Conservation (phyloP, 176 grass and related monocot genomes). For the Triticum timopheevii region DNA sequence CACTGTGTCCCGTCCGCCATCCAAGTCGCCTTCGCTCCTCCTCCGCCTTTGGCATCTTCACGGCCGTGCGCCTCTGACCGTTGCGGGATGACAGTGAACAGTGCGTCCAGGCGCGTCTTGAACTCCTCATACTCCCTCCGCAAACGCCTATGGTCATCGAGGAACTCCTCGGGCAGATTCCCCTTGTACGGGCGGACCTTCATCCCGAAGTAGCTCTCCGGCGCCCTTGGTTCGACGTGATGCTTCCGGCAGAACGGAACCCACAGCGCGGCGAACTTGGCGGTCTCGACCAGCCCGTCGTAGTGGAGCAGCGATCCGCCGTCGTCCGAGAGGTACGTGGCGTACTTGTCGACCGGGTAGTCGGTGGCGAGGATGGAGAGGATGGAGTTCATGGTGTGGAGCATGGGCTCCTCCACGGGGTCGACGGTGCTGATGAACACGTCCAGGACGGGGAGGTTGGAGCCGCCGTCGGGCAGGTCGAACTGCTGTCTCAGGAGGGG, state of each 20-base stretch:
- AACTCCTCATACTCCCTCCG: conserved; percentile 41
- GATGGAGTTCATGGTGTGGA: conserved; percentile 51
- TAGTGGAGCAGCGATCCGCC: conserved; percentile 43
- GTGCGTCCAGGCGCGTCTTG: conserved; percentile 28
- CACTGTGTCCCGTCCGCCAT: conserved; percentile 50
- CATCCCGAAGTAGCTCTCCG: conserved; percentile 44
- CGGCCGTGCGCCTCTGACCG: conserved; percentile 20
- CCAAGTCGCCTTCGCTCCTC: conserved; percentile 34
- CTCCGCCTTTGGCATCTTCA: conserved; percentile 18
- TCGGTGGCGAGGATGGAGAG: conserved; percentile 50
- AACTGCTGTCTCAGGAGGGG: conserved; percentile 34
- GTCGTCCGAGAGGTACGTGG: conserved; percentile 51
- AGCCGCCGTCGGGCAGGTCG: conserved; percentile 41
- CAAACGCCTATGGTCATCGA: conserved; percentile 10
- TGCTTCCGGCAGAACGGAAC: conserved; percentile 59
- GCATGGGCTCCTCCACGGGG: conserved; percentile 48
- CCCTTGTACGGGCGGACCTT: conserved; percentile 32
- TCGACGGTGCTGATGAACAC: conserved; percentile 52
- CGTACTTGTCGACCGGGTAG: conserved; percentile 49
- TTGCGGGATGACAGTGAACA: conserved; percentile 35
- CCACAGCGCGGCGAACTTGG: conserved; percentile 39
- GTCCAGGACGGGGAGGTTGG: conserved; percentile 39
- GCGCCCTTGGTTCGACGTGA: conserved; percentile 46
- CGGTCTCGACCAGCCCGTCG: conserved; percentile 44
- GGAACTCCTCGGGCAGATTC: conserved; percentile 37